Base-by-base conservation (phyloP, 345 rosid species). In the Angophora floribunda region DNA sequence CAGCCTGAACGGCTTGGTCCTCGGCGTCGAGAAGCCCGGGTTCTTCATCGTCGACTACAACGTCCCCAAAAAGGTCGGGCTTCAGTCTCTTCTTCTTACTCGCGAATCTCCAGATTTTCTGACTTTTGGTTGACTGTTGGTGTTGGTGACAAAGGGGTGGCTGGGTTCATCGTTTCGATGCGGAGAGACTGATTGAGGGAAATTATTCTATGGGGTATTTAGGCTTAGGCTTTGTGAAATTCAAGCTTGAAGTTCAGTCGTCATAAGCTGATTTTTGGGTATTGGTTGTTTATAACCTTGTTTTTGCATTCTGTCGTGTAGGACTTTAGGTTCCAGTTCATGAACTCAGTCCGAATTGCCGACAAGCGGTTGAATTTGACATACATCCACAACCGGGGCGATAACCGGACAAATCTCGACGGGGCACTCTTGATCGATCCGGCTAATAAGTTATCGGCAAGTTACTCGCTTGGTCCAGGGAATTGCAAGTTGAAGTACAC, bases 301-400 rank as follows among this genome's bases (percentile, higher is more conserved):
- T 45, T 50, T 2, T 52, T 26, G 85, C 22, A 84, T 85, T 19
- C 51, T 86, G 86, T 21, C 79, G 85, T 86, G 88, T 94, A 96
- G 99, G 99, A 97, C 90, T 93, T 96, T 85, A 92, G 96, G 91
- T 97, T 97, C 91, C 99, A 96, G 96, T 97, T 97, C 88, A 97
- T 97, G 99, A 97, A 95, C 93, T 90, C 94, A 2, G 91, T 95
- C 50, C 94, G 86, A 90, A 89, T 96, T 88, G 97, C 88, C 8
- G 95, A 97, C 89, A 97, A 96, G 90, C 97, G 97, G 15, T 92
- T 97, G 96, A 95, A 95, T 88, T 78, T 97, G 89, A 96, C 97
- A 51, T 97, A 96, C 89, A 96, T 96, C 89, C 99, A 96, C 89
- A 89, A 90, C 86, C 92, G 92, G 91, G 93, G 89, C 55, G 97